Base-by-base conservation (phyloP, 225 moss, liverwort and hornwort genomes). In the Sphagnum tenellum region DNA sequence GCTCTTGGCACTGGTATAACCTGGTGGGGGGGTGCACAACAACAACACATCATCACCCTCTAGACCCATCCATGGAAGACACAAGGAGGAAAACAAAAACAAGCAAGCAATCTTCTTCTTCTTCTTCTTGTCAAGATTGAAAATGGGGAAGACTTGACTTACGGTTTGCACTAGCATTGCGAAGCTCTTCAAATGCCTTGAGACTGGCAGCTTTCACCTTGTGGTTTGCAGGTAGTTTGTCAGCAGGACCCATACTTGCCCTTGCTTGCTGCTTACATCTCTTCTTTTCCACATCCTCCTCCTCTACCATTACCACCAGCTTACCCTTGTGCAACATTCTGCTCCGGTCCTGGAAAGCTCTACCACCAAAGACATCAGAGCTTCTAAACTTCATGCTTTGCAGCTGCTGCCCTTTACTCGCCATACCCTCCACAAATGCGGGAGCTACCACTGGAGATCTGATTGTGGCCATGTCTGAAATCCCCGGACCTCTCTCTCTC, bases 1-100 rank as follows among this genome's bases (percentile, higher is more conserved):
- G 79, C 89, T 92, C 67, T 95, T 95, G 45, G 83, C 88, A 63
- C 80, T 88, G 0, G 86, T 89, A 50, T 95, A 95, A 53, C 89
- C 91, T 94, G 89, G 50, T 29, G 29, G 29, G 29, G 29, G 29
- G 29, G 29, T 0, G 29, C 29, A 29, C 29, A 29, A 29, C 29
- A 29, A 29, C 29, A 29, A 29, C 29, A 29, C 1, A 29, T 29
- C 29, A 29, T 29, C 29, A 29, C 29, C n/a, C n/a, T n/a, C n/a
- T n/a, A n/a, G n/a, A n/a, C n/a, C 29, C 29, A 29, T 29, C 29
- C 29, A 29, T 29, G 29, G 29, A 29, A 29, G 29, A 29, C 29
- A 29, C 29, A 29, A 29, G 29, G 29, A 29, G 29, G 29, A 29
- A 29, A 29, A 29, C 29, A 29, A 29, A 29, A 29, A 29, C 29